Conservation (phyloP, 1,284 basidiomycete genomes). For the Leccinum fallax region DNA sequence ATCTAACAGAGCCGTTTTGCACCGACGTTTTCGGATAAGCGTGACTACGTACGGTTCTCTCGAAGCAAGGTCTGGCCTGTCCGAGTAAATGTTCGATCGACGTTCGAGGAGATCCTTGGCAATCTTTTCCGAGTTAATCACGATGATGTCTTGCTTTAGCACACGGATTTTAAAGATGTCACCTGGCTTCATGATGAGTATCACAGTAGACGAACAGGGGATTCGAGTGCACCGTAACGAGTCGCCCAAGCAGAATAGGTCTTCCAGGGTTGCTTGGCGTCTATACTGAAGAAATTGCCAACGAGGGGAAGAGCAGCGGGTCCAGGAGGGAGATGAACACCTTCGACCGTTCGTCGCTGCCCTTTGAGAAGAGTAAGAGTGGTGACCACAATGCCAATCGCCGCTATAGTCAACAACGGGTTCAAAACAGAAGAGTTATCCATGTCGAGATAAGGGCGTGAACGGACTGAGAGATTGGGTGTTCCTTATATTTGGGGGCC, state of each 20-base stretch:
- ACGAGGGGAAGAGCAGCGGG: slow-evolving; percentile 24
- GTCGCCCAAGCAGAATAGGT: slow-evolving; percentile 25
- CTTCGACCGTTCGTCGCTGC: not conserved
- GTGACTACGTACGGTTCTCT: slow-evolving; percentile 17
- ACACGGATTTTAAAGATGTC: slow-evolving; percentile 26
- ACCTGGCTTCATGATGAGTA: slow-evolving; percentile 14
- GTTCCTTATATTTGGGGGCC: slow-evolving; percentile 3
- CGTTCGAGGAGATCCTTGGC: slow-evolving; percentile 30
- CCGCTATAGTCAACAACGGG: slow-evolving; percentile 2
- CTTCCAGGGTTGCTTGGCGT: slow-evolving; percentile 23
- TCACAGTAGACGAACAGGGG: not conserved
- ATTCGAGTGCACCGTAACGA: slow-evolving; percentile 19
- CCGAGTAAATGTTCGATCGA: slow-evolving; percentile 30
- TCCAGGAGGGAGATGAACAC: slow-evolving; percentile 25
- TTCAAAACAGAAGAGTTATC: not conserved
- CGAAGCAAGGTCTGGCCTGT: slow-evolving; percentile 30
- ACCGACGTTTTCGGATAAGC: not conserved
- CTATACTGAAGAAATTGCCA: slow-evolving; percentile 25
- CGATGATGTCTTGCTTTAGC: slow-evolving; percentile 26
- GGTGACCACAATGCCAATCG: slow-evolving; percentile 1
- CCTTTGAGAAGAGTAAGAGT: slow-evolving; percentile 12
- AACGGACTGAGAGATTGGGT: not conserved
- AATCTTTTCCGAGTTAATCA: slow-evolving; percentile 26
- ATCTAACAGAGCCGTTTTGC: slow-evolving; percentile 19
- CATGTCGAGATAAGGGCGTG: slow-evolving; percentile 7